Base-by-base conservation (phyloP, 352 stramenopile species). In the Thalassiosira mediterranea region DNA sequence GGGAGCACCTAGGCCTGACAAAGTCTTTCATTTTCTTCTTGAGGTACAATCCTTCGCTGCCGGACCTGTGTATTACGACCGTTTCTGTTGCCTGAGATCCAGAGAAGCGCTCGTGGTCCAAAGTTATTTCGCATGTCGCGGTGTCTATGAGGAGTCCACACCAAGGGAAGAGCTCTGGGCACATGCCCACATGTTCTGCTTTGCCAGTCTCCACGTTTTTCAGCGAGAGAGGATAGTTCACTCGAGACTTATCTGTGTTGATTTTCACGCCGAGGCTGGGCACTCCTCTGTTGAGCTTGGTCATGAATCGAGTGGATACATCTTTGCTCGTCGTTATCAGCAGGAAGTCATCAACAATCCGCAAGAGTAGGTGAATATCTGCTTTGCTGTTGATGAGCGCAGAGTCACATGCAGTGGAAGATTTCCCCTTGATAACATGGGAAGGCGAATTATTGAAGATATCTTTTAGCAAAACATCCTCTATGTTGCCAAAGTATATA, bases 331-430 rank as follows among this genome's bases (percentile, higher is more conserved):
- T 80, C 23, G 73, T 85, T 26, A 92, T 74, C 17, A 90, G 70
- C 0, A 93, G 48, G 63, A 92, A 93, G 72, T 93, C 88, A 51
- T 93, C 88, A 3, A 91, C 77, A 52, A 89, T 76, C 5, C 88
- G 66, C 32, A 88, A 44, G 17, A 91, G 49, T 2, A 88, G 51
- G 60, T 79, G 67, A 67, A 84, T 13, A 64, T 61, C 48, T 29
- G 28, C 49, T 48, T 63, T 42, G 37, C 25, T 69, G n/a, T 68
- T 25, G 4, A 76, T 17, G 21, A 82, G 23, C 0, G 52, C 10
- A 7, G 31, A n/a, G 65, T 76, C 59, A 7, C 46, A 57, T 49
- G 68, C 26, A 56, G 21, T 23, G 23, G 34, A 53, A 26, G 54
- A 42, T 42, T 57, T 63, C 15, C 65, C 73, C 48, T n/a, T 68